These are phyloP conservation scores for Acacia pycnantha DNA, from an alignment of 331 rosid genomes.

Conservation along the genomic window DNA sequence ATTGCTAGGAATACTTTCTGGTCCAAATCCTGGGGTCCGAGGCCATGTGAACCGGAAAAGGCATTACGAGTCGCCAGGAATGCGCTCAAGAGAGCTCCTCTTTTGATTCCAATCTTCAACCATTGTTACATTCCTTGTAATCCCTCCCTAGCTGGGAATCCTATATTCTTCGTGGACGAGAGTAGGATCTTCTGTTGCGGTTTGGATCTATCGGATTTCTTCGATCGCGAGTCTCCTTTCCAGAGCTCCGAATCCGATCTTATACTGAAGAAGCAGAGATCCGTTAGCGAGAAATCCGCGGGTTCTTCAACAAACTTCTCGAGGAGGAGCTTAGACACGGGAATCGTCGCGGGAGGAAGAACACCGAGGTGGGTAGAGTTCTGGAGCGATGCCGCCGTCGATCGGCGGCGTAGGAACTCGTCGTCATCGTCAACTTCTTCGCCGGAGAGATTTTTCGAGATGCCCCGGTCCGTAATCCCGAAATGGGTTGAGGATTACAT, in stretches of 20 bases:
- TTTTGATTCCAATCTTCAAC: constrained; percentile 80
- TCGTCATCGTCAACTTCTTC: constrained; percentile 43
- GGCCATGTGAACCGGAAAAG: constrained; percentile 66
- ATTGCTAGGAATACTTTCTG: constrained; percentile 70
- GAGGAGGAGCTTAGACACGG: constrained; percentile 58
- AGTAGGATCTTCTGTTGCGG: constrained; percentile 80
- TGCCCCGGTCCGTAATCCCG: constrained; percentile 51
- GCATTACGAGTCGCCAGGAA: constrained; percentile 67
- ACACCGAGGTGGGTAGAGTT: constrained; percentile 93
- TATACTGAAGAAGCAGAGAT: constrained; percentile 60
- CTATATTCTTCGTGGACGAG: constrained; percentile 78
- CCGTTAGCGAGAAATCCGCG: constrained; percentile 61
- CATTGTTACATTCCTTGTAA: constrained; percentile 91
- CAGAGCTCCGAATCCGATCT: constrained; percentile 50
- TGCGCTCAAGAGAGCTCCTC: constrained; percentile 77
- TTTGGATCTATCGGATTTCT: constrained; percentile 76
- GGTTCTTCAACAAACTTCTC: constrained; percentile 50
- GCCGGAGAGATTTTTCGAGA: constrained; percentile 58
- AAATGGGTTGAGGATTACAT: constrained; percentile 77
- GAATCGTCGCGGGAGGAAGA: constrained; percentile 43
- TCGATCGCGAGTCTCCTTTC: constrained; percentile 65
- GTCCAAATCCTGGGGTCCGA: constrained; percentile 78
- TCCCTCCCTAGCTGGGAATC: constrained; percentile 80
- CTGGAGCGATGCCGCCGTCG: constrained; percentile 78
- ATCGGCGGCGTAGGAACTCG: constrained; percentile 50